Evolutionary conservation across 2,329 filamentous ascomycete species (phyloP), one percentile per base, ranked within the genome.

Genomic region (Polychaeton citri): DNA sequence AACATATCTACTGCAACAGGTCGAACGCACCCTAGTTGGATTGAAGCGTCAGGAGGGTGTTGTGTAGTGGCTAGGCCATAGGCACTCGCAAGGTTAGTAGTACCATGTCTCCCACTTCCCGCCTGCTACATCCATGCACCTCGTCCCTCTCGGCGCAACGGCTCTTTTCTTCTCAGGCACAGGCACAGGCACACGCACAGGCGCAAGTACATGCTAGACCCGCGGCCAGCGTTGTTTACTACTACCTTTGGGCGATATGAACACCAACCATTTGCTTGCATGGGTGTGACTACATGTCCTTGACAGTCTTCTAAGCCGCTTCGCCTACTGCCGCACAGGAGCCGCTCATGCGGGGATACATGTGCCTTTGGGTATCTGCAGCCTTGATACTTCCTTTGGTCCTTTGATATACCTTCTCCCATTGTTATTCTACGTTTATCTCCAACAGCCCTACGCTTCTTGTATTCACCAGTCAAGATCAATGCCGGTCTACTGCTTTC

Each of bases 401-500:
- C 24, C 24, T 28, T 28, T 28, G 3, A 7, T 7, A 12, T 28
- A 28, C 15, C 7, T 12, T 28, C 24, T 28, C 24, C 24, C 24
- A n/a, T n/a, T n/a, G n/a, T n/a, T n/a, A n/a, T n/a, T n/a, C n/a
- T n/a, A n/a, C n/a, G n/a, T n/a, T n/a, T n/a, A 26, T 26, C 21
- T 26, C 8, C 21, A 26, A 8, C 21, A 26, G 21, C 8, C 21
- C 21, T 13, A 13, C 21, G 13, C 21, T 13, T 26, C 13, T 26
- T 26, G 21, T n/a, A n/a, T n/a, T n/a, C n/a, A n/a, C n/a, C n/a
- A n/a, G n/a, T 12, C 24, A 10, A 37, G 36, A 32, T 67, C 70
- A 66, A 92, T 92, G 83, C 81, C 81, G 68, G 62, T 71, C 51
- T 88, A 84, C 61, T 92, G 69, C 61, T 67, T 83, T 39, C 79